Evolutionary conservation across 2,329 filamentous ascomycete genomes (phyloP).

Genomic region (Ramularia collo-cygni): DNA sequence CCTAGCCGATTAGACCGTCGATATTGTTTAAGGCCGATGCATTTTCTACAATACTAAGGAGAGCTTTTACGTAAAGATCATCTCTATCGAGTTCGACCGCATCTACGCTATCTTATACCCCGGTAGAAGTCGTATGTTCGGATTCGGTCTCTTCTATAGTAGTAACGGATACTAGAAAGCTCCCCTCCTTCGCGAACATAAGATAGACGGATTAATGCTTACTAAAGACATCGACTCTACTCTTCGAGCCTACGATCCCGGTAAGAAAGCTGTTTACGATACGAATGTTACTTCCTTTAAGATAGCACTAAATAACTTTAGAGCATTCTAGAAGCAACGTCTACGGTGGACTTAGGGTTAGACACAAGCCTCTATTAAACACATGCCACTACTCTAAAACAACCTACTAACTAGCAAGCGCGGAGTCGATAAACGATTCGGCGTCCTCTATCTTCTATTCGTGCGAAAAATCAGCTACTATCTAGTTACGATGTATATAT

Average conservation of each 20-base stretch:
- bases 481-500: slow-evolving; percentile 44
- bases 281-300: slow-evolving; percentile 45
- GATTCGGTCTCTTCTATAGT: slow-evolving; percentile 45
- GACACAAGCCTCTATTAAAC: slow-evolving; percentile 41
- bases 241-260: slow-evolving; percentile 38
- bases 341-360: slow-evolving; percentile 47
- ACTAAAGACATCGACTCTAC: slow-evolving; percentile 47
- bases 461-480: slow-evolving; percentile 44
- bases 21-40: slow-evolving; percentile 46
- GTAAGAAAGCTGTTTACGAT: slow-evolving; percentile 41
- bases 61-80: slow-evolving; percentile 41
- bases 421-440: slow-evolving; percentile 35
- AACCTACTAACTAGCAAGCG: slow-evolving; percentile 34
- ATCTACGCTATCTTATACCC: slow-evolving; percentile 48
- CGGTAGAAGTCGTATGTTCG: slow-evolving; percentile 41
- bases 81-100: slow-evolving; percentile 46
- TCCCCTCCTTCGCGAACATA: slow-evolving; percentile 38
- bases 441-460: slow-evolving; percentile 40
- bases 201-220: slow-evolving; percentile 46
- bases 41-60: slow-evolving; percentile 43
- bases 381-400: slow-evolving; percentile 38
- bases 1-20: slow-evolving; percentile 35
- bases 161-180: slow-evolving; percentile 46
- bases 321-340: slow-evolving; percentile 44
- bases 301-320: slow-evolving; percentile 40